Base-by-base conservation (phyloP, 805 yeast genomes). In the Sugiyamaella boreocaroliniensis region DNA sequence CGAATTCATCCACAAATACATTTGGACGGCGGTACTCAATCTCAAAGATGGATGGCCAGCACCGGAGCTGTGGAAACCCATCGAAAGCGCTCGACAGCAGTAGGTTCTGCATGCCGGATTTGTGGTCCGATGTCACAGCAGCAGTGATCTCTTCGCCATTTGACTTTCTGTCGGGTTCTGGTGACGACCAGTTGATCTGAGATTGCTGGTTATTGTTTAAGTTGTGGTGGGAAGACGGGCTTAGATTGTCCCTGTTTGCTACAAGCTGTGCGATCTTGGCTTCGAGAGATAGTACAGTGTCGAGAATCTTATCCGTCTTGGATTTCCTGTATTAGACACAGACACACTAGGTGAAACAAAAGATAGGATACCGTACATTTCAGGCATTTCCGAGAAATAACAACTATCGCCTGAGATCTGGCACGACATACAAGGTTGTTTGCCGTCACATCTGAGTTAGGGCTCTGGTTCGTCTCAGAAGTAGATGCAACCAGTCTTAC, bases 391-490 rank as follows among this genome's bases (percentile, higher is more conserved):
- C 37, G 19, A 15, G 45, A 22, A 52, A 19, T 15, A 14, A 47
- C 55, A 52, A 37, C n/a, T 43, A n/a, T 47, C 49, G 10, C 51
- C 51, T 5, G 46, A 19, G n/a, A 26, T 19, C 16, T 15, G 20
- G 47, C 55, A 52, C 16, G 49, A 8, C 12, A 46, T 34, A 26
- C 55, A 52, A 6, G 55, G 55, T 6, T 26, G 44, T 8, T 29
- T 43, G 20, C 55, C 55, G 34, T 52, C 48, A 20, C 55, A 52
- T 37, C 55, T 19, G 11, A 32, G 37, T 32, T 32, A 32, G 37
- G n/a, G 8, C 37, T 10, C 4, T 32, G n/a, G n/a, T 4, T 11
- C 37, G n/a, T 5, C 37, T 22, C 26, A 22, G 26, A 3, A 22
- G n/a, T 32, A 4, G 37, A 4, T 32, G 37, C 37, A 32, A 11